Conservation (phyloP, 176 grass and related monocot species). For the Aegilops longissima region DNA sequence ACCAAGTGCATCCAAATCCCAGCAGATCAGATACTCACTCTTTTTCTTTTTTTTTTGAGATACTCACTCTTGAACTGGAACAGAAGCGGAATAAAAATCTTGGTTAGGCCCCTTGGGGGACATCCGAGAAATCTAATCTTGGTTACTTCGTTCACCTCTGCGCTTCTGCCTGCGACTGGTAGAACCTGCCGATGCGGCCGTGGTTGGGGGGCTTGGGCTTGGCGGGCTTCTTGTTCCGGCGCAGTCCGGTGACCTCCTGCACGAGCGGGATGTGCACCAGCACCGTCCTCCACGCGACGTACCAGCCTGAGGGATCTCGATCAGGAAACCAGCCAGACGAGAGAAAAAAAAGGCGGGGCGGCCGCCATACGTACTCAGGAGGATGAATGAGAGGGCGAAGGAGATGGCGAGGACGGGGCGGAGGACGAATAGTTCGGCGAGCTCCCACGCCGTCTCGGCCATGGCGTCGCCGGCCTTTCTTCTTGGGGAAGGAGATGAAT, state of each 20-base stretch:
- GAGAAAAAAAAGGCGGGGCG: neutral
- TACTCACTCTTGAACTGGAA: too few relatives aligned
- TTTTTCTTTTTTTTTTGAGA: too few relatives aligned
- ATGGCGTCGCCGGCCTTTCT: slow-evolving; percentile 16
- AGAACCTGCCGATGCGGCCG: slow-evolving; percentile 63
- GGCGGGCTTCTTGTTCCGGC: slow-evolving; percentile 80
- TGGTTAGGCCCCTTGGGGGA: too few relatives aligned
- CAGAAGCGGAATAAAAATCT: too few relatives aligned
- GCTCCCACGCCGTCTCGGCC: slow-evolving; percentile 39
- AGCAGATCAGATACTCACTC: too few relatives aligned
- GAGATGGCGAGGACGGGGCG: slow-evolving; percentile 72
- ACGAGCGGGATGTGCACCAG: slow-evolving; percentile 88
- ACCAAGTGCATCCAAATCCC: too few relatives aligned
- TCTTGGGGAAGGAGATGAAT: neutral
- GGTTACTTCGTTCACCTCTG: slow-evolving; percentile 20
- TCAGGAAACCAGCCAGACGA: slow-evolving; percentile 6
- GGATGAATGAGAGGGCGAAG: slow-evolving; percentile 71
- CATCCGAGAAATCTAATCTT: too few relatives aligned
- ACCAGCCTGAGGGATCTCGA: slow-evolving; percentile 57
- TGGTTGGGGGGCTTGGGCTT: slow-evolving; percentile 67
- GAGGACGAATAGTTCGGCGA: slow-evolving; percentile 47
- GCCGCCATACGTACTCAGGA: slow-evolving; percentile 52
- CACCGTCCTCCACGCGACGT: slow-evolving; percentile 90
- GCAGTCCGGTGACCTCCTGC: slow-evolving; percentile 87
- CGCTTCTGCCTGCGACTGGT: slow-evolving; percentile 35